phyloP scores from a whole-genome alignment of 148 eudicot genomes.

The Heliamphora exappendiculata region DNA sequence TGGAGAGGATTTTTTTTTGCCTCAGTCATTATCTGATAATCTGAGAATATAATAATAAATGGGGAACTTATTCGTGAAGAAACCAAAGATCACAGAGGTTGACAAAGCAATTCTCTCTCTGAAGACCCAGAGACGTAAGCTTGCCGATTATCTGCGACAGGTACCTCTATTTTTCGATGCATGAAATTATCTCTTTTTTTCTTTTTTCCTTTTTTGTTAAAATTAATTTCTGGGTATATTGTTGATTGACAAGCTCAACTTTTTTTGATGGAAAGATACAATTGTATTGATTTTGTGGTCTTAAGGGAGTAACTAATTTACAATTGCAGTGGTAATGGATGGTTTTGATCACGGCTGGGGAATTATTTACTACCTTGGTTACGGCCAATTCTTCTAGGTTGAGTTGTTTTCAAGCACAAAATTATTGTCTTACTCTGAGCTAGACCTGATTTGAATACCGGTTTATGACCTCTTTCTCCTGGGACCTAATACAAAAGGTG shows the following conservation, averaged over 20 bases:
- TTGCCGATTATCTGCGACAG: conserved; percentile 90
- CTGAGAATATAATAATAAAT: conserved; percentile 32
- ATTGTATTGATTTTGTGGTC: not conserved
- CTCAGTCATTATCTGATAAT: no score
- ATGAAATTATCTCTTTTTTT: not conserved
- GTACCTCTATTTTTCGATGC: conserved; percentile 18
- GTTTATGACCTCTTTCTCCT: no score
- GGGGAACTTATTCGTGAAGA: conserved; percentile 91
- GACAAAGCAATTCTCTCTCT: conserved; percentile 93
- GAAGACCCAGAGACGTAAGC: conserved; percentile 92
- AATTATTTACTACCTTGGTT: not conserved
- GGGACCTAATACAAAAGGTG: no score
- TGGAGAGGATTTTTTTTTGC: no score
- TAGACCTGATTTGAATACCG: no score
- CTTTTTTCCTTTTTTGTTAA: not conserved
- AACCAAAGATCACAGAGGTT: conserved; percentile 92
- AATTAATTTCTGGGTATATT: not conserved
- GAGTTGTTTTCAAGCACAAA: not conserved
- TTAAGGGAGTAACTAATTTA: not conserved
- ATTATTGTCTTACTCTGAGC: not conserved
- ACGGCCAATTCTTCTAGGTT: not conserved
- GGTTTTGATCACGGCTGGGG: not conserved
- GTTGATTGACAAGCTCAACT: conserved; percentile 1
- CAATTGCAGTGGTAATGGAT: not conserved
- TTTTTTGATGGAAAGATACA: not conserved